These are phyloP conservation scores for Leishmania major DNA, from an alignment of 208 protist species.

Conservation along the genomic window DNA sequence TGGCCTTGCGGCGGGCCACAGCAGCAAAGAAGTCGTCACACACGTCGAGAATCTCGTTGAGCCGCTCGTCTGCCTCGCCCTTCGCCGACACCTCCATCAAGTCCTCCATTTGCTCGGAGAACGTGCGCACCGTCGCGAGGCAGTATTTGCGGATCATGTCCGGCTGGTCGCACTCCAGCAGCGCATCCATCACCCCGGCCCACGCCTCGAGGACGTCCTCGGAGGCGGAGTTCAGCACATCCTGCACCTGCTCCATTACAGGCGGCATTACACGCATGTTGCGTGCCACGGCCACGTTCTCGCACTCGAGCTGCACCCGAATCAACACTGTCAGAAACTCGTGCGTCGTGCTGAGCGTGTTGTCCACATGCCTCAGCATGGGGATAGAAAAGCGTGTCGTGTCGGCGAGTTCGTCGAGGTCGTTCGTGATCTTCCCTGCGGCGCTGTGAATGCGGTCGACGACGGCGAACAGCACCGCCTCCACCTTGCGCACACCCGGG, in stretches of 20 bases:
- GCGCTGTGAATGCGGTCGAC: conserved; percentile 77
- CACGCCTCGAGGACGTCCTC: conserved; percentile 78
- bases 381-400: conserved; percentile 53
- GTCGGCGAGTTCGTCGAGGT: conserved; percentile 46
- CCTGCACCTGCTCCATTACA: conserved; percentile 73
- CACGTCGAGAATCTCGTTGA: conserved; percentile 88
- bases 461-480: conserved; percentile 67
- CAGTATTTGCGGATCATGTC: conserved; percentile 73
- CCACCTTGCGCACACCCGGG: conserved; percentile 65
- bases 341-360: conserved; percentile 48
- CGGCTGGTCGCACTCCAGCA: conserved; percentile 48
- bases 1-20: conserved; percentile 26
- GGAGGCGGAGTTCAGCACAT: conserved; percentile 68
- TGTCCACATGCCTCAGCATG: conserved; percentile 52
- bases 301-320: conserved; percentile 86
- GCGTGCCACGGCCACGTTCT: conserved; percentile 80
- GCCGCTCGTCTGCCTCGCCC: conserved; percentile 73
- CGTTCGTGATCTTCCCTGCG: conserved; percentile 42
- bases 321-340: conserved; percentile 75
- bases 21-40: conserved; percentile 84
- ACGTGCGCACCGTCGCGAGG: conserved; percentile 56
- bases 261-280: conserved; percentile 61
- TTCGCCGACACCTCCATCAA: conserved; percentile 76
- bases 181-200: conserved; percentile 55
- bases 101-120: conserved; percentile 72